Percentiles rank a stretch among this genome's conserved stretches.
Conservation (phyloP, 345 rosid genomes). For the Eucalyptus grandis region DNA sequence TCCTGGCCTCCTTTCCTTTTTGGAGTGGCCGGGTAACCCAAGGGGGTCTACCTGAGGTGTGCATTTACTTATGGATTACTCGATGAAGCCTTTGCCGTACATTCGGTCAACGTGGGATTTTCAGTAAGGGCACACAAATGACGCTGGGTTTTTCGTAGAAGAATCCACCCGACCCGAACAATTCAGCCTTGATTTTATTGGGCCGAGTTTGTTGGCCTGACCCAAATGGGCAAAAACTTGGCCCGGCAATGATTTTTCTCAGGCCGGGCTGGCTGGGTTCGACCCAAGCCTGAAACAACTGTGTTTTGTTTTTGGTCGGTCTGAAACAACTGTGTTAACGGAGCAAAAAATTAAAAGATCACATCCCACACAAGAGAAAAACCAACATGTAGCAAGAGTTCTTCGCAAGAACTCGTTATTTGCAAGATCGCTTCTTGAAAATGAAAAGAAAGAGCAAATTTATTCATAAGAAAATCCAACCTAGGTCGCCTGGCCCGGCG, state of each 20-base stretch:
- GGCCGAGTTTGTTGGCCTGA: neutral
- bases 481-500: accelerated
- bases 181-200: neutral
- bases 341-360: neutral
- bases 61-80: neutral
- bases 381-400: neutral
- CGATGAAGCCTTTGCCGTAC: no score
- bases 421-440: neutral
- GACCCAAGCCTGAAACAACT: neutral
- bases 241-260: neutral
- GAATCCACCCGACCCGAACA: neutral
- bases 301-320: no score
- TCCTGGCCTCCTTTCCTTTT: no score
- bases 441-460: neutral
- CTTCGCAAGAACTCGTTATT: neutral
- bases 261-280: neutral
- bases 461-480: neutral
- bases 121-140: neutral
- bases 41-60: no score
- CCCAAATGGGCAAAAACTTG: neutral
- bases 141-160: neutral
- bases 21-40: no score
- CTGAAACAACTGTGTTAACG: neutral
- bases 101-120: accelerated
- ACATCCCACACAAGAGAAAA: neutral